Percentiles rank a stretch among this genome's conserved stretches.
Conservation (phyloP, 441 rosid genomes). For the Brassica hybrid region DNA sequence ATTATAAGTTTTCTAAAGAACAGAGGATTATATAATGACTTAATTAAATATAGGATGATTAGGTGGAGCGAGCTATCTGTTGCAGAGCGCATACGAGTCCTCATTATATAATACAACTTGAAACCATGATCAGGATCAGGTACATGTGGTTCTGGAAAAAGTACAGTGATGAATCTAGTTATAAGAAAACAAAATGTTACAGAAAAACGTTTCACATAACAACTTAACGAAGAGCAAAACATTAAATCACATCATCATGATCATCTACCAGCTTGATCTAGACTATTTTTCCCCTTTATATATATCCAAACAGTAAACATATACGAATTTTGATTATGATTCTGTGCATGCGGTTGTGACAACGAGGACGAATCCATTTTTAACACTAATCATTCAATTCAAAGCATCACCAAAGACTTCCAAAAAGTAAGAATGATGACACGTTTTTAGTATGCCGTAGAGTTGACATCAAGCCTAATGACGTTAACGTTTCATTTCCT, state of each 20-base stretch:
- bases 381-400: neutral
- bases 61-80: no score
- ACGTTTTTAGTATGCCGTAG: conserved; percentile 8
- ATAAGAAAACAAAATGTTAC: neutral
- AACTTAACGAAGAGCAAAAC: neutral
- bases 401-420: conserved; percentile 18
- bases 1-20: no score
- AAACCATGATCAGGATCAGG: conserved; percentile 15
- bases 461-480: conserved; percentile 30
- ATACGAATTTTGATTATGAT: conserved; percentile 5
- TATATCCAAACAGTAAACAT: neutral
- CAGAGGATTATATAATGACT: no score
- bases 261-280: neutral
- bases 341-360: neutral
- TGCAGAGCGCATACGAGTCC: no score
- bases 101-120: neutral
- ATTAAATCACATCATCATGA: neutral
- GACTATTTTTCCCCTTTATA: no score
- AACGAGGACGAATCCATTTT: neutral
- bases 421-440: neutral
- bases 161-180: neutral
- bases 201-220: neutral
- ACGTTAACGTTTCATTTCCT: neutral
- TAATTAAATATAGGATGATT: no score
- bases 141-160: conserved; percentile 11